phyloP scores from a whole-genome alignment of 345 rosid species.

The Zanthoxylum bungeanum region DNA sequence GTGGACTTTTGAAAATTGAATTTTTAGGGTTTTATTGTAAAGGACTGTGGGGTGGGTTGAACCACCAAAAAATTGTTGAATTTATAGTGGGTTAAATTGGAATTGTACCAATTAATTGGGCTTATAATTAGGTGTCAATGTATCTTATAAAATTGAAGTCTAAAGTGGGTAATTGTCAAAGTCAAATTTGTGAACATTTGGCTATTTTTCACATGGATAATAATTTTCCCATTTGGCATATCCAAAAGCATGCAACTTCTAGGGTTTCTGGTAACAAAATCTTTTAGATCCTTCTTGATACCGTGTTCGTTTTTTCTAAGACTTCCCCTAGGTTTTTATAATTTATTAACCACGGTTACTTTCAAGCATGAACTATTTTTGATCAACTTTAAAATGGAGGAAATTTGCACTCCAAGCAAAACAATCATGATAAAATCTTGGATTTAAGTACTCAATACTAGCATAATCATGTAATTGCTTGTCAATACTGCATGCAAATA shows the following conservation, averaged over 20 bases:
- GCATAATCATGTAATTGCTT: neutral
- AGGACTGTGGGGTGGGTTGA: slow-evolving; percentile 14
- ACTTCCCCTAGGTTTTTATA: neutral
- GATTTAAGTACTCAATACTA: slow-evolving; percentile 1
- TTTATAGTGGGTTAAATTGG: slow-evolving; percentile 4
- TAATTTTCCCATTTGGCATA: neutral
- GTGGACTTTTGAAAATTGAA: slow-evolving; percentile 15
- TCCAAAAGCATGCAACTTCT: neutral
- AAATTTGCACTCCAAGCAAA: slow-evolving; percentile 18
- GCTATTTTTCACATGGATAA: neutral
- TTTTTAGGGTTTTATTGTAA: neutral
- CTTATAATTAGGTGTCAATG: too few species aligned
- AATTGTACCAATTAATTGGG: neutral
- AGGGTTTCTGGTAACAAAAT: neutral
- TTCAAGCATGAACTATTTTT: neutral
- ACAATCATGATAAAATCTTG: slow-evolving; percentile 11
- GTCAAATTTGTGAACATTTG: neutral
- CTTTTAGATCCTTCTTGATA: neutral
- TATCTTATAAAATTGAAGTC: neutral
- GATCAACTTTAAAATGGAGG: neutral
- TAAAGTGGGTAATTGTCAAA: neutral
- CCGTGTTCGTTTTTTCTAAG: neutral
- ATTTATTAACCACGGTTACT: neutral
- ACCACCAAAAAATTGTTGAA: slow-evolving; percentile 21
- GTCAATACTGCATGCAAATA: neutral